These are phyloP conservation scores for Mediolabrus comicus DNA, from an alignment of 108 stramenopile genomes.

Conservation along the genomic window DNA sequence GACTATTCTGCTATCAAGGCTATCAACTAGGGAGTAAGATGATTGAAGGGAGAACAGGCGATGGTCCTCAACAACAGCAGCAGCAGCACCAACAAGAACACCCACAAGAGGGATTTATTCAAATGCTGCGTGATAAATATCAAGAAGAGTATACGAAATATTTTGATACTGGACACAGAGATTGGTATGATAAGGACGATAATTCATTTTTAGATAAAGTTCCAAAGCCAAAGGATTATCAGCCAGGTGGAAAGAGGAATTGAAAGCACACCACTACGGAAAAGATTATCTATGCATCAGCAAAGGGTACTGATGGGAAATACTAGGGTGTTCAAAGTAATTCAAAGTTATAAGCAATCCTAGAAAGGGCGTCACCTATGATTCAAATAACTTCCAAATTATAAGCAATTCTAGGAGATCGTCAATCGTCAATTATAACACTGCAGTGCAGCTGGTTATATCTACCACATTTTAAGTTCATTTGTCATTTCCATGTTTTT, in stretches of 20 bases:
- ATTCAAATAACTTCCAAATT: background rate
- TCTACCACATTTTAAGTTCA: background rate
- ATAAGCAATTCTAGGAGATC: background rate
- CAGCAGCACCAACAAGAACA: constrained; percentile 25
- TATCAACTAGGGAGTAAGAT: constrained; percentile 62
- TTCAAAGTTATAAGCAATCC: background rate
- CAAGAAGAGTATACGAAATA: constrained; percentile 69
- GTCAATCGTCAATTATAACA: background rate
- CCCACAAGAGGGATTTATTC: constrained; percentile 55
- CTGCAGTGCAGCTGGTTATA: background rate
- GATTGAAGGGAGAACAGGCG: constrained; percentile 20
- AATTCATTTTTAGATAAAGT: constrained; percentile 76
- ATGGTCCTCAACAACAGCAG: background rate
- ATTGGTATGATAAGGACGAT: constrained; percentile 84
- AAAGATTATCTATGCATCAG: background rate
- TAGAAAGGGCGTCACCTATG: no score
- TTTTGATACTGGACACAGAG: constrained; percentile 59
- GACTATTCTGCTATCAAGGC: constrained; percentile 54
- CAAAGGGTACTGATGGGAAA: background rate
- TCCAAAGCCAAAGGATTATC: constrained; percentile 55
- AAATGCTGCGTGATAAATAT: constrained; percentile 65
- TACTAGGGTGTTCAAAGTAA: background rate
- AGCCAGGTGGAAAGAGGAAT: constrained; percentile 45
- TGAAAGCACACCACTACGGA: no score
- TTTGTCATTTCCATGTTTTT: background rate